Conservation (phyloP, 2,329 filamentous ascomycete species). For the Colletotrichum sp. region DNA sequence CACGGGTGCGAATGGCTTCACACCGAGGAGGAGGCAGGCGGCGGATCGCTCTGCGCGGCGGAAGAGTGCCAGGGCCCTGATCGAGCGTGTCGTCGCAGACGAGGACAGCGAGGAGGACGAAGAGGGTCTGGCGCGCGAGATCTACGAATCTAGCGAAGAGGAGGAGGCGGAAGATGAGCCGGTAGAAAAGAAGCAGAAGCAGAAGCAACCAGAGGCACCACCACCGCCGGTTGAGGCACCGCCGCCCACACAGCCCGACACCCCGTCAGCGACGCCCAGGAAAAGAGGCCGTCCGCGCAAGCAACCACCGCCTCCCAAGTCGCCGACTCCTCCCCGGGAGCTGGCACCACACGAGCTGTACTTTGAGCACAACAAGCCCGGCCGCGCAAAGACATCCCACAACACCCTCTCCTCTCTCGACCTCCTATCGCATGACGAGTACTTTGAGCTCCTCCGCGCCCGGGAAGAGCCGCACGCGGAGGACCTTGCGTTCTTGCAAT, state of each 20-base stretch:
- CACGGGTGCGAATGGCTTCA: conserved; percentile 44
- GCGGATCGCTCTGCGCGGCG: conserved; percentile 85
- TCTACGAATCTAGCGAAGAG: conserved; percentile 64
- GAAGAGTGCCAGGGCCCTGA: conserved; percentile 80
- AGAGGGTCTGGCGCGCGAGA: conserved; percentile 71
- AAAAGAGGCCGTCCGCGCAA: conserved; percentile 45
- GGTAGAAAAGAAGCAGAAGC: conserved; percentile 12
- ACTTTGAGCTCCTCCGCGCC: conserved; percentile 72
- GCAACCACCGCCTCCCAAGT: conserved; percentile 53
- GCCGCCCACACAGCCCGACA: conserved; percentile 34
- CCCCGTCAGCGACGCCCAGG: conserved; percentile 53
- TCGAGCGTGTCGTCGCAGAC: conserved; percentile 72
- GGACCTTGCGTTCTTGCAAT: conserved; percentile 74
- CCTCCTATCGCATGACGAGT: conserved; percentile 90
- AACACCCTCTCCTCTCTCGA: conserved; percentile 79
- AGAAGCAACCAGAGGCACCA: conserved; percentile 20
- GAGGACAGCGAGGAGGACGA: conserved; percentile 75
- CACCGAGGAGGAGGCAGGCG: conserved; percentile 70
- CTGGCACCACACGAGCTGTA: conserved; percentile 89
- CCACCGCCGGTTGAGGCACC: conserved; percentile 32
- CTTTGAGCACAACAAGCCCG: conserved; percentile 90
- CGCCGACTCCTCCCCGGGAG: conserved; percentile 80
- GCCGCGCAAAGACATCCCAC: conserved; percentile 82
- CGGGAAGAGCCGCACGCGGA: conserved; percentile 72
- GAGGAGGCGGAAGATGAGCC: conserved; percentile 34